phyloP scores from a whole-genome alignment of 371 early-diverging fungal species.

The Fennellomyces sp. region DNA sequence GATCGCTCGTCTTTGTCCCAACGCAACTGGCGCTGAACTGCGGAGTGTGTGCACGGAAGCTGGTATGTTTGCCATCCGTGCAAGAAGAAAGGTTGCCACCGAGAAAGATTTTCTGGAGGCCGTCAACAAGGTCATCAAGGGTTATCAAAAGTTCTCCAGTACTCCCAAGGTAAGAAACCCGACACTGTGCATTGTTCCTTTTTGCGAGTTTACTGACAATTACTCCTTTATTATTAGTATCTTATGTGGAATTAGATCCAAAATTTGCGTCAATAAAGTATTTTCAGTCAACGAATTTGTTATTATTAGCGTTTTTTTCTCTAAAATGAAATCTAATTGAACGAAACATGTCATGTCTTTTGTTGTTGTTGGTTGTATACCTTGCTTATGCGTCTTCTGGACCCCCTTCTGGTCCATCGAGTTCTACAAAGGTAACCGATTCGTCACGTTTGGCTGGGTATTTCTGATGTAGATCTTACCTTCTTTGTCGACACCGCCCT shows the following conservation, averaged over 20 bases:
- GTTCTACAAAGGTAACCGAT: too few species aligned
- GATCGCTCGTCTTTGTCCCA: constrained; percentile 95
- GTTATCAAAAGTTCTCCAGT: constrained; percentile 96
- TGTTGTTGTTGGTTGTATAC: too few species aligned
- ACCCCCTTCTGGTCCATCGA: too few species aligned
- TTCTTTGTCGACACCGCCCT: neutral
- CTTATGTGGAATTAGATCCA: constrained; percentile 56
- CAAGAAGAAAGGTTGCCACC: constrained; percentile 98
- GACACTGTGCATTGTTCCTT: neutral
- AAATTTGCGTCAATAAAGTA: neutral
- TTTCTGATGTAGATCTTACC: neutral
- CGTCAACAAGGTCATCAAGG: constrained; percentile 99
- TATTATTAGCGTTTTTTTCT: too few species aligned
- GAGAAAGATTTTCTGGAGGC: constrained; percentile 99
- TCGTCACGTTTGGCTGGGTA: too few species aligned
- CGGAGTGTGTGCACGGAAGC: constrained; percentile 99
- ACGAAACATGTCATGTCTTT: too few species aligned
- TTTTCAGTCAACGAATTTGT: too few species aligned
- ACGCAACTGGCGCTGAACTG: constrained; percentile 98
- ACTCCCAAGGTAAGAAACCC: constrained; percentile 75
- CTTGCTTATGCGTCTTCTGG: too few species aligned
- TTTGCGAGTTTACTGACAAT: neutral
- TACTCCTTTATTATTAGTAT: constrained; percentile 32
- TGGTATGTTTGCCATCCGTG: constrained; percentile 99
- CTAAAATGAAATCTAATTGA: too few species aligned